These are phyloP conservation scores for Rhizoclosmatium globosum DNA, from an alignment of 192 early-diverging fungal genomes.

Conservation along the genomic window DNA sequence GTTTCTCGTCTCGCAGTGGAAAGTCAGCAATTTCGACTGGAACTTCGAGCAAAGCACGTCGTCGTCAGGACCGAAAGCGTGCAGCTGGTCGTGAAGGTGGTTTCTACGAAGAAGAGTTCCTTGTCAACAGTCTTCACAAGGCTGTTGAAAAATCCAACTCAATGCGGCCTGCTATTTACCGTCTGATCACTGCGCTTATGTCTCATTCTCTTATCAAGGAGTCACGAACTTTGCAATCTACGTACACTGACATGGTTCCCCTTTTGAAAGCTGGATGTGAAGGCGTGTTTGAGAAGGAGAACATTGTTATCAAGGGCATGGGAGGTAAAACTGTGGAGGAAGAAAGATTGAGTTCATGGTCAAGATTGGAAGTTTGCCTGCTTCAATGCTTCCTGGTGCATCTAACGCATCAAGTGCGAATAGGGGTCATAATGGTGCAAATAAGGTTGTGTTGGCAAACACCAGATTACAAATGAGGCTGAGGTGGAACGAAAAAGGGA, in stretches of 20 bases:
- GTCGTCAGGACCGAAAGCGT: slow-evolving; percentile 78
- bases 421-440: slow-evolving; percentile 1
- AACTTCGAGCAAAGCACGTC: slow-evolving; percentile 63
- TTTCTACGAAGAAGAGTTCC: slow-evolving; percentile 87
- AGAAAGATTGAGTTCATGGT: slow-evolving; percentile 41
- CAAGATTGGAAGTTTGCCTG: slow-evolving; percentile 16
- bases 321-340: slow-evolving; percentile 43
- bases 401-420: not conserved
- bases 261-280: slow-evolving; percentile 27
- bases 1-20: slow-evolving; percentile 62
- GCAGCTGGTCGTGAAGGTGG: slow-evolving; percentile 88
- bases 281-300: slow-evolving; percentile 40
- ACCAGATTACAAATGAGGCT: not conserved
- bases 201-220: slow-evolving; percentile 17
- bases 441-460: not conserved
- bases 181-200: slow-evolving; percentile 39
- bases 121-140: slow-evolving; percentile 76
- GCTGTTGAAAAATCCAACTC: slow-evolving; percentile 63
- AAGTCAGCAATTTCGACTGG: slow-evolving; percentile 65
- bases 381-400: not conserved
- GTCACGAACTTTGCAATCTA: slow-evolving; percentile 36
- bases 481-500: slow-evolving; percentile 23
- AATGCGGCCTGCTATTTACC: slow-evolving; percentile 58
- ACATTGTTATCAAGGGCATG: slow-evolving; percentile 11
- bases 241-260: slow-evolving; percentile 20